Evolutionary conservation across 371 early-diverging fungal genomes (phyloP), one percentile per base, ranked within the genome.

Genomic region (Capillidium heterosporum): DNA sequence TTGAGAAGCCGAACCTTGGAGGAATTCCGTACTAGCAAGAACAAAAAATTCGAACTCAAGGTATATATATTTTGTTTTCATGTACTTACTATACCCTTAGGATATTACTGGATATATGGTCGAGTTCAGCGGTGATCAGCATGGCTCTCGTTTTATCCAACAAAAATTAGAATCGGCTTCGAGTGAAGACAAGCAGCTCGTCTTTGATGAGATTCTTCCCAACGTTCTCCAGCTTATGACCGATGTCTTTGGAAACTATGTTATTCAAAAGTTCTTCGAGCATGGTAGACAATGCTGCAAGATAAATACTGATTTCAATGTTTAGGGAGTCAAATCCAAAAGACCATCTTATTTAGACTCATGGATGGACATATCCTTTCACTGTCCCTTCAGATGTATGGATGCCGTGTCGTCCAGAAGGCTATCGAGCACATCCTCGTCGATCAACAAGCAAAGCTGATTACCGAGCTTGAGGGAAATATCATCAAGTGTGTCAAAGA

Each of bases 231-330:
- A 95, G 57, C 73, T 99, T 43, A 95, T 93, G 89, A 91, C 93
- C 0, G 99, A 99, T 67, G 95, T 99, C 1, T 99, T 99, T 84
- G 99, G 99, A 48, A 99, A 99, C 75, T 99, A 99, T 66, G 99
- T 99, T 44, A 84, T 99, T 49, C 99, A 99, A 74, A 99, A 99
- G 75, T 92, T 99, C 65, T 95, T 98, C 74, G 95, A 95, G 69
- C 88, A 91, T 63, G 94, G 95, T 46, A 53, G 5, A 8, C 10
- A 29, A 27, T 26, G 5, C 29, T 11, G 17, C 5, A 32, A 40
- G 10, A 40, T 13, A 29, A 17, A 10, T 15, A n/a, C n/a, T 51
- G 8, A n/a, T 55, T 19, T 41, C 24, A 15, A 26, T 42, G 15
- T 41, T 0, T 29, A 50, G 51, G 51, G 27, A 87, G 80, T 61